Percentiles rank a stretch among this genome's conserved stretches.
These are phyloP conservation scores for Brasilioporus rufonigricans DNA, from an alignment of 768 basidiomycete genomes.

Conservation along the genomic window DNA sequence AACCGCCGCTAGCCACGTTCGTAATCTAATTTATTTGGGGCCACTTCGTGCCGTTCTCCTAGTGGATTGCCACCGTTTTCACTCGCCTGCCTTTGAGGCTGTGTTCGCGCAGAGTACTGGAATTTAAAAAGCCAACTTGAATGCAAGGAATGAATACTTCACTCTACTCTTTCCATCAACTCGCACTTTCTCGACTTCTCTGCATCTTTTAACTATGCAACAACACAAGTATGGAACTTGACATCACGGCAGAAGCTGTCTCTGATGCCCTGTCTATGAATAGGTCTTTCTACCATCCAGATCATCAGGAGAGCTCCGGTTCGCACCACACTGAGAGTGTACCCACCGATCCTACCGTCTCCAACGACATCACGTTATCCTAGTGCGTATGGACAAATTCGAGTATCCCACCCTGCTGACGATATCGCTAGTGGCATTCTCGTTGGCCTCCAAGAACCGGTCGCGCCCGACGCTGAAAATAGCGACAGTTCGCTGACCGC, in stretches of 20 bases:
- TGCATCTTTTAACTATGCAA: constrained; percentile 9
- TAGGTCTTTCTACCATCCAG: not conserved
- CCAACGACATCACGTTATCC: not conserved
- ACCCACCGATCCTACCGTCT: not conserved
- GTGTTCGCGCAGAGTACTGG: constrained; percentile 1
- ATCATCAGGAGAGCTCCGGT: not conserved
- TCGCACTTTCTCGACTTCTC: not conserved
- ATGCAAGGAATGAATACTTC: not conserved
- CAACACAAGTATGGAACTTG: constrained; percentile 4
- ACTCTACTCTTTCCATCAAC: not conserved
- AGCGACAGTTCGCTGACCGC: not conserved
- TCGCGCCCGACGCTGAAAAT: not conserved
- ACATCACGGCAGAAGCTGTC: not conserved
- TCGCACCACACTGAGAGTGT: not conserved
- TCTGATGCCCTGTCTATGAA: constrained; percentile 1
- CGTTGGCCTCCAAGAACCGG: not conserved
- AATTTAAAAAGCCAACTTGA: constrained; percentile 8
- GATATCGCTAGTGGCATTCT: not conserved
- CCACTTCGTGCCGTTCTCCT: not conserved
- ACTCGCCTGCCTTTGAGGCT: constrained; percentile 5
- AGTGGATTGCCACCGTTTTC: not conserved
- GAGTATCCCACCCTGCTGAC: constrained; percentile 3
- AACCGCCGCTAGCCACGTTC: not conserved
- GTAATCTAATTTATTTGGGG: not conserved
- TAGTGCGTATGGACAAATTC: constrained; percentile 10